These are phyloP conservation scores for Naematelia encephala DNA, from an alignment of 768 basidiomycete genomes.

Conservation along the genomic window DNA sequence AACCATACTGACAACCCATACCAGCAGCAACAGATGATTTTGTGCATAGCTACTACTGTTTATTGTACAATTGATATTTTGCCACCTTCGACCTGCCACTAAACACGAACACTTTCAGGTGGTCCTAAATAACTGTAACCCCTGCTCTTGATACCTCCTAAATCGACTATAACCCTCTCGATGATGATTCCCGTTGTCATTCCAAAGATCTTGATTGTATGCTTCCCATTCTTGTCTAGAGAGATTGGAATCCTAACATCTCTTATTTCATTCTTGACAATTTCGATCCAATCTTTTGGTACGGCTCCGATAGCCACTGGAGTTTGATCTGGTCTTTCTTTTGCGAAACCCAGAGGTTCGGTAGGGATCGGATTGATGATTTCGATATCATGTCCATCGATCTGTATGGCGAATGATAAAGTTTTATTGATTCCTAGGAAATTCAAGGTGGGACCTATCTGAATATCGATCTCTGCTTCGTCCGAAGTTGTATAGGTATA, in stretches of 20 bases:
- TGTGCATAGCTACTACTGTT: too few species aligned
- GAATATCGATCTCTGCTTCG: conserved; percentile 22
- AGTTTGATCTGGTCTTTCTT: not conserved
- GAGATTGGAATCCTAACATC: conserved; percentile 11
- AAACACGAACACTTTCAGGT: conserved; percentile 19
- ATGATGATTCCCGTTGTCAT: conserved; percentile 42
- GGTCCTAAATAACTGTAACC: conserved; percentile 29
- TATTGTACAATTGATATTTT: too few species aligned
- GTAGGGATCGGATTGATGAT: conserved; percentile 27
- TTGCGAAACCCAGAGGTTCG: conserved; percentile 10
- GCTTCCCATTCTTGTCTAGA: conserved; percentile 12
- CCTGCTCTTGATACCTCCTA: conserved; percentile 26
- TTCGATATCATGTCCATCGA: conserved; percentile 19
- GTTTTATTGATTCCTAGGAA: conserved; percentile 21
- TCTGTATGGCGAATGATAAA: conserved; percentile 28
- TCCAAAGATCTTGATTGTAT: conserved; percentile 35
- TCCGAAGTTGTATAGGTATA: conserved; percentile 10
- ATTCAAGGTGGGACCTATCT: conserved; percentile 34
- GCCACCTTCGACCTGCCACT: not conserved
- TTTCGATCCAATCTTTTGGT: conserved; percentile 40
- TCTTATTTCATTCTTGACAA: conserved; percentile 35
- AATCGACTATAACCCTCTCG: conserved; percentile 29
- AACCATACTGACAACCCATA: too few species aligned
- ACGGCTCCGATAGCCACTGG: conserved; percentile 22
- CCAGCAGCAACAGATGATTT: too few species aligned